These are phyloP conservation scores for Trichoderma polysporum DNA, from an alignment of 2,329 filamentous ascomycete genomes.

Conservation along the genomic window DNA sequence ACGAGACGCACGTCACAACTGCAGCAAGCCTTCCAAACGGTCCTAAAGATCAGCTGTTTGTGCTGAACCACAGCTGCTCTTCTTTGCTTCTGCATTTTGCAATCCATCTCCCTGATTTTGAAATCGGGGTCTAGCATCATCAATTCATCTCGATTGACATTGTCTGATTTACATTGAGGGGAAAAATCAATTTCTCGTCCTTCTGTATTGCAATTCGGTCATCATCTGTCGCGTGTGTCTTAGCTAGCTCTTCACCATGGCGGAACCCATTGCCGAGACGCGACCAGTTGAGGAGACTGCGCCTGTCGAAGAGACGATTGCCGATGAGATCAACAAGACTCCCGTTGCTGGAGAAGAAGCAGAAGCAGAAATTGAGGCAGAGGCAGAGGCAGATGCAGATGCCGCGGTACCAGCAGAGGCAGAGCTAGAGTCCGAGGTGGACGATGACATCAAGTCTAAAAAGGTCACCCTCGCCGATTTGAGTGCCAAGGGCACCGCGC, in stretches of 20 bases:
- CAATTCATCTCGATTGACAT: constrained; percentile 1
- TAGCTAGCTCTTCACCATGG: constrained; percentile 23
- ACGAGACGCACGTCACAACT: constrained; percentile 18
- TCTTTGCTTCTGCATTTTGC: neutral
- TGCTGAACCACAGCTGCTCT: neutral
- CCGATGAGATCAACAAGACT: neutral
- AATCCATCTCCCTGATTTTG: neutral
- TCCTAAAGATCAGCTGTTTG: constrained; percentile 14
- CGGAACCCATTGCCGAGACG: constrained; percentile 26
- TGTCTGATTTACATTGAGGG: neutral
- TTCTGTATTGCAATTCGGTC: neutral
- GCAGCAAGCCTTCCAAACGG: constrained; percentile 13
- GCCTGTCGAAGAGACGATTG: constrained; percentile 31
- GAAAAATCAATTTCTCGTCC: neutral
- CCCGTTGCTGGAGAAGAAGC: neutral
- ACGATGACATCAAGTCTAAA: constrained; percentile 49
- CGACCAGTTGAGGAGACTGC: constrained; percentile 26
- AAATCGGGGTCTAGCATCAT: neutral
- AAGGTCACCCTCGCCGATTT: constrained; percentile 74
- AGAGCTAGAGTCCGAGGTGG: constrained; percentile 27
- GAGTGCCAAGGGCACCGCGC: constrained; percentile 74
- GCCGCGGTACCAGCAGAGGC: constrained; percentile 25
- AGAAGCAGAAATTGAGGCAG: neutral
- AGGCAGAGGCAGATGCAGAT: neutral
- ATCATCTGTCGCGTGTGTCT: constrained; percentile 1